These are phyloP conservation scores for Fusarium gaditjirri DNA, from an alignment of 2,329 filamentous ascomycete species.

Conservation along the genomic window DNA sequence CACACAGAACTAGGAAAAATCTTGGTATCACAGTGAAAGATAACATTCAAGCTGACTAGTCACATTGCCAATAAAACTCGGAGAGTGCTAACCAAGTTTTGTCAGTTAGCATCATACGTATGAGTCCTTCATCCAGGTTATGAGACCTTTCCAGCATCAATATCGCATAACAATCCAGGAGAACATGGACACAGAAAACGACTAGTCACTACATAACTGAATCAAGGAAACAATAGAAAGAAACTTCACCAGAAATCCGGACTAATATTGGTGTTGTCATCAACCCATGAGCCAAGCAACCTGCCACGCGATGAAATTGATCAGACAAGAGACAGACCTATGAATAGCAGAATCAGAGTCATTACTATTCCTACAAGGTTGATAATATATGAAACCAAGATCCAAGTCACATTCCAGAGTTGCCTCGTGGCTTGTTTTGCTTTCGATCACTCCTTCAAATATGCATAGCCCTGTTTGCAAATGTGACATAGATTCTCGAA, in stretches of 20 bases:
- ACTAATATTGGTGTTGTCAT: background rate
- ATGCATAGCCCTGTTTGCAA: background rate
- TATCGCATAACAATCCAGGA: background rate
- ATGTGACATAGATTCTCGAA: background rate
- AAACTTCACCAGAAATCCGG: background rate
- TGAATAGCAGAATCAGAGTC: background rate
- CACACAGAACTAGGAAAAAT: background rate
- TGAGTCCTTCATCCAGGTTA: background rate
- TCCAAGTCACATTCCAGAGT: slow-evolving; percentile 12
- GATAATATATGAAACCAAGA: background rate
- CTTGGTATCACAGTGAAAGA: background rate
- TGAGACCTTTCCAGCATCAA: background rate
- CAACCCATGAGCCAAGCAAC: background rate
- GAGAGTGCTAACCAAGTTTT: background rate
- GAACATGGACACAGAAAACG: background rate
- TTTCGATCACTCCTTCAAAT: background rate
- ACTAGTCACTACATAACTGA: background rate
- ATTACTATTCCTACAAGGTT: background rate
- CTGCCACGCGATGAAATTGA: background rate
- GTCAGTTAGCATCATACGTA: background rate
- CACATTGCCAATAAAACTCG: background rate
- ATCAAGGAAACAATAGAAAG: background rate
- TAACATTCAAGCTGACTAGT: background rate
- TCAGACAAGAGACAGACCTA: background rate
- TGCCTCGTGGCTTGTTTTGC: slow-evolving; percentile 4